Evolutionary conservation across 106 monocot genomes (phyloP).

Genomic region (Alisma plantagoaquatica): DNA sequence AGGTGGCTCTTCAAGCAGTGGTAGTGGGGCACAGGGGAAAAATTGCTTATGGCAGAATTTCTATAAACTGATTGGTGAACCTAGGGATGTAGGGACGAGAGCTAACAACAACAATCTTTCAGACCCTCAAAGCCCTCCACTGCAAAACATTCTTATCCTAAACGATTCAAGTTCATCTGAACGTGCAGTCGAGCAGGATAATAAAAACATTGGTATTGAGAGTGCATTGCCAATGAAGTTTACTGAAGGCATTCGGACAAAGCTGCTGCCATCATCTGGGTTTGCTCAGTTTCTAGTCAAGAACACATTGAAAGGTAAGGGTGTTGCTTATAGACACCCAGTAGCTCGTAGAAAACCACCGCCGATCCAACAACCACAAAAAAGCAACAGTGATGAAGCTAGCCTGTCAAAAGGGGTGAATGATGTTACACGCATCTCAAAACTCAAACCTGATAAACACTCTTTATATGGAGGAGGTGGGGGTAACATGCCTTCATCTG

Average conservation of each 20-base stretch:
- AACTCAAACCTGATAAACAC: too few species aligned
- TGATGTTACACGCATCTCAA: too few species aligned
- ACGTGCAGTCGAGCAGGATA: too few species aligned
- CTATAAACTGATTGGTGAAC: constrained; percentile 21
- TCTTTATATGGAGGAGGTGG: constrained; percentile 19
- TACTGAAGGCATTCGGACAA: constrained; percentile 19
- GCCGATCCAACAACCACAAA: too few species aligned
- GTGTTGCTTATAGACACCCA: constrained; percentile 28
- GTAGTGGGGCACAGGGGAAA: constrained; percentile 22
- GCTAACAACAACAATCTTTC: too few species aligned
- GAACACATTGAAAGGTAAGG: constrained; percentile 50
- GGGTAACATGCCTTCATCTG: not conserved
- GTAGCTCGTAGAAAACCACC: too few species aligned
- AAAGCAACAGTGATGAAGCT: too few species aligned
- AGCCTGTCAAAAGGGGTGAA: too few species aligned
- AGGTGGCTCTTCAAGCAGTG: constrained; percentile 25
- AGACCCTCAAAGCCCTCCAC: too few species aligned
- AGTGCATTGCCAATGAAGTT: not conserved
- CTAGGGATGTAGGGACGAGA: constrained; percentile 12
- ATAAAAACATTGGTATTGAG: too few species aligned
- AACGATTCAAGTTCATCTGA: too few species aligned
- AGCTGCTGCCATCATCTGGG: constrained; percentile 27
- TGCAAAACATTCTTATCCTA: too few species aligned
- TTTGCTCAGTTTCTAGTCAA: constrained; percentile 36
- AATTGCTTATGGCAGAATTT: constrained; percentile 48